These are phyloP conservation scores for Daldinia caldariorum DNA, from an alignment of 495 filamentous ascomycete species.

Conservation along the genomic window DNA sequence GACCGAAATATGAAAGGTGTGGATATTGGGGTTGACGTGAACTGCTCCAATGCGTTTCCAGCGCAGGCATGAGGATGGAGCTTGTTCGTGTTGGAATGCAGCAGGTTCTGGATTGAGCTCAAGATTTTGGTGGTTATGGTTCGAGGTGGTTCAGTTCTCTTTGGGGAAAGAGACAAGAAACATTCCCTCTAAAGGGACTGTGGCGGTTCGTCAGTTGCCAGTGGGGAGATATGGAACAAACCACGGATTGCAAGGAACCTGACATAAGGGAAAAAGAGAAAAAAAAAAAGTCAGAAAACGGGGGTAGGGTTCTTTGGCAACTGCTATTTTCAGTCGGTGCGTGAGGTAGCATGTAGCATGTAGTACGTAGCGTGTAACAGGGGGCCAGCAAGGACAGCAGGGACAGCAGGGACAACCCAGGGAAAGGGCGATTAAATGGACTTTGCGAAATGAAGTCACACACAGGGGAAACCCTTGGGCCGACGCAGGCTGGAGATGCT, in stretches of 20 bases:
- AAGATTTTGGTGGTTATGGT: slow-evolving; percentile 3
- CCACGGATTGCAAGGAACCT: slow-evolving; percentile 7
- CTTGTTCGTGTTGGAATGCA: slow-evolving; percentile 42
- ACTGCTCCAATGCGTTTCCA: slow-evolving; percentile 39
- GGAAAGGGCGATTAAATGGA: slow-evolving; percentile 37
- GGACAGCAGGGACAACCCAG: slow-evolving; percentile 1
- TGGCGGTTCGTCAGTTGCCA: slow-evolving; percentile 40
- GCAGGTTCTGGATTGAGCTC: slow-evolving; percentile 30
- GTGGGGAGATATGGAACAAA: slow-evolving; percentile 28
- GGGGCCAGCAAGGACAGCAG: slow-evolving; percentile 12
- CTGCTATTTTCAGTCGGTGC: slow-evolving; percentile 38
- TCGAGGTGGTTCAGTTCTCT: slow-evolving; percentile 41
- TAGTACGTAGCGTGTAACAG: slow-evolving; percentile 7
- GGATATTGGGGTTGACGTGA: slow-evolving; percentile 32
- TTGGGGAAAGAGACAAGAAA: background rate
- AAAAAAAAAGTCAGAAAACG: slow-evolving; percentile 15
- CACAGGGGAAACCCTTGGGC: slow-evolving; percentile 34
- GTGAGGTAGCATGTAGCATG: slow-evolving; percentile 18
- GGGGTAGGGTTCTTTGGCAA: slow-evolving; percentile 26
- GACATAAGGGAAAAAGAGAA: slow-evolving; percentile 6
- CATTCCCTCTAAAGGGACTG: slow-evolving; percentile 13
- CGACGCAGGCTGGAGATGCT: slow-evolving; percentile 2
- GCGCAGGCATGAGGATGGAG: slow-evolving; percentile 36
- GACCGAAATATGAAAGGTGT: slow-evolving; percentile 11
- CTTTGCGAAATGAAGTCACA: slow-evolving; percentile 46